Percentiles rank a stretch among this genome's conserved stretches.
Conservation (phyloP, 2,329 filamentous ascomycete species). For the Leptographium galeiforme region DNA sequence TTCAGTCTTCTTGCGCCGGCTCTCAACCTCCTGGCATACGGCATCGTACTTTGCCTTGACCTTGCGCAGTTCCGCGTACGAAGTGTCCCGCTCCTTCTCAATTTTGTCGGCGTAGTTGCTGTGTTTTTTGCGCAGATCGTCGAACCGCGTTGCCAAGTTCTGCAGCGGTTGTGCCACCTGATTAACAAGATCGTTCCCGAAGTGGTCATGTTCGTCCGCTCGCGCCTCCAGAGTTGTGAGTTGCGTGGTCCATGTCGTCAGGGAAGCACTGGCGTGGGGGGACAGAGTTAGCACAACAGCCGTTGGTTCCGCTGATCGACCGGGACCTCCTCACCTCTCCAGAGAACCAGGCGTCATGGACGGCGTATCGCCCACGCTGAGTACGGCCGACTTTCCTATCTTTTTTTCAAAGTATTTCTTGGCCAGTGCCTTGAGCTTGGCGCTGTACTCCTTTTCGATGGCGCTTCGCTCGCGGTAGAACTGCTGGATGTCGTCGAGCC, state of each 20-base stretch:
- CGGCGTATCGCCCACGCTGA: slow-evolving; percentile 84
- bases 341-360: slow-evolving; percentile 88
- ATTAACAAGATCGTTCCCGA: slow-evolving; percentile 61
- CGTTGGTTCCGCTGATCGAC: neutral
- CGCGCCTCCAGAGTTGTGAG: slow-evolving; percentile 78
- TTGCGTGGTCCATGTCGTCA: slow-evolving; percentile 95
- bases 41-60: slow-evolving; percentile 86
- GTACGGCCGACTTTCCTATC: slow-evolving; percentile 68
- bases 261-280: slow-evolving; percentile 52
- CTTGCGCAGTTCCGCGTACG: slow-evolving; percentile 78
- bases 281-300: neutral
- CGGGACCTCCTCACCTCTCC: slow-evolving; percentile 47
- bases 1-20: slow-evolving; percentile 86
- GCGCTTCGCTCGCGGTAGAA: slow-evolving; percentile 91
- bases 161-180: slow-evolving; percentile 83
- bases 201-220: slow-evolving; percentile 80
- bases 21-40: slow-evolving; percentile 88
- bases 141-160: slow-evolving; percentile 58
- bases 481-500: slow-evolving; percentile 92
- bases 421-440: slow-evolving; percentile 73
- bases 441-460: slow-evolving; percentile 94
- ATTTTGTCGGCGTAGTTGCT: slow-evolving; percentile 78
- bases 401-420: slow-evolving; percentile 97
- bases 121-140: slow-evolving; percentile 86
- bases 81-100: slow-evolving; percentile 74